These are phyloP conservation scores for Leccinum disarticulatum DNA, from an alignment of 768 basidiomycete genomes.

Conservation along the genomic window DNA sequence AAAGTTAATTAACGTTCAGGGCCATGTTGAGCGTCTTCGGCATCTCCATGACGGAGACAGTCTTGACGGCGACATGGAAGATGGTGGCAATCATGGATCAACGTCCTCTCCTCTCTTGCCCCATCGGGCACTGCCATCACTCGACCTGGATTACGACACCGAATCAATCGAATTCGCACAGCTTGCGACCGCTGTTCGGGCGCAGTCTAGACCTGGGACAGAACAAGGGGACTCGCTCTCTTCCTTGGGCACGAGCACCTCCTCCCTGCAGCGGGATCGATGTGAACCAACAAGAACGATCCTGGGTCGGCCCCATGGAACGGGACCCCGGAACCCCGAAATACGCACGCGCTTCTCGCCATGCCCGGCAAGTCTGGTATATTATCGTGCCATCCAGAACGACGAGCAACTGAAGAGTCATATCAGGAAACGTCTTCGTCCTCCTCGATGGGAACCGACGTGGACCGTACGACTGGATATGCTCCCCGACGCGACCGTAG, in stretches of 20 bases:
- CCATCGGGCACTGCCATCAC: conserved; percentile 20
- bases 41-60: conserved; percentile 16
- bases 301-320: conserved; percentile 1
- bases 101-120: conserved; percentile 17
- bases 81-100: conserved; percentile 25
- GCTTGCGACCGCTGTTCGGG: conserved; percentile 1
- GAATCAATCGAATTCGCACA: conserved; percentile 16
- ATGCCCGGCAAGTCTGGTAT: conserved; percentile 5
- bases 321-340: conserved; percentile 14
- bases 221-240: conserved; percentile 4
- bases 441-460: conserved; percentile 5
- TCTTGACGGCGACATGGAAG: conserved; percentile 18
- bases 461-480: conserved; percentile 7
- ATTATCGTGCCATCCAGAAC: neutral
- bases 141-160: conserved; percentile 20
- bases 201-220: conserved; percentile 8
- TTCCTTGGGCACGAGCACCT: conserved; percentile 8
- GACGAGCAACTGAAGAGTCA: conserved; percentile 4
- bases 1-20: conserved; percentile 28
- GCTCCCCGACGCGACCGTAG: conserved; percentile 12
- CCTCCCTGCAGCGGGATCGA: neutral
- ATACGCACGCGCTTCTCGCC: conserved; percentile 17
- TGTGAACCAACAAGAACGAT: neutral
- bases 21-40: conserved; percentile 20
- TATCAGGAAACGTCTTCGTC: conserved; percentile 14